A percentile compares a stretch with the other conserved stretches of the same genome.
Conservation (phyloP, 192 early-diverging fungal genomes). For the Tieghemiomyces parasiticus region DNA sequence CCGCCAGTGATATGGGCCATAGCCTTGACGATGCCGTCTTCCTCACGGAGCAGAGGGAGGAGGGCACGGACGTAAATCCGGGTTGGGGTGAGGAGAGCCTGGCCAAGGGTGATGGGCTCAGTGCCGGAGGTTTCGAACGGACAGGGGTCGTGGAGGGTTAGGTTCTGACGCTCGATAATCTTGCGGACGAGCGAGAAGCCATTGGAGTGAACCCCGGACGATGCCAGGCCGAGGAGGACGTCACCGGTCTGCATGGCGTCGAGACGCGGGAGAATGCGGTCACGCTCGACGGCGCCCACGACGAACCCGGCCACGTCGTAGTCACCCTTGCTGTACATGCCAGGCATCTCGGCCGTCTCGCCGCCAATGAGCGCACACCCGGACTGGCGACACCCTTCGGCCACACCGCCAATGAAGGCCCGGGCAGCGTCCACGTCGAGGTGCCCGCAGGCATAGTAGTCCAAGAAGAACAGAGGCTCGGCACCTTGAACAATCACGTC, state of each 20-base stretch:
- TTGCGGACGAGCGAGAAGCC: constrained; percentile 97
- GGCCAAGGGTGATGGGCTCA: constrained; percentile 39
- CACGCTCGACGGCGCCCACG: constrained; percentile 89
- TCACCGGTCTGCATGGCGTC: constrained; percentile 63
- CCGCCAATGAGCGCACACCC: constrained; percentile 95
- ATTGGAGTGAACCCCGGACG: constrained; percentile 97
- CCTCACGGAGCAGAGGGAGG: constrained; percentile 57
- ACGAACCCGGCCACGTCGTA: constrained; percentile 95
- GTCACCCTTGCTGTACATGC: constrained; percentile 73
- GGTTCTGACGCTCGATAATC: constrained; percentile 57
- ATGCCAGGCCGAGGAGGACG: constrained; percentile 76
- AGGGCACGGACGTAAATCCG: constrained; percentile 91
- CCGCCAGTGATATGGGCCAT: constrained; percentile 99
- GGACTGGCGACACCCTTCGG: constrained; percentile 76
- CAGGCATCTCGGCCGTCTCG: constrained; percentile 99
- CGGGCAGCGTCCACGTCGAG: constrained; percentile 83
- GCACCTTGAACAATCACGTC: constrained; percentile 98
- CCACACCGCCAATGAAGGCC: constrained; percentile 87
- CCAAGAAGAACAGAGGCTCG: constrained; percentile 96
- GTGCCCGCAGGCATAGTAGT: constrained; percentile 94
- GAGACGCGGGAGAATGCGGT: constrained; percentile 71
- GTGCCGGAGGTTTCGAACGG: constrained; percentile 51
- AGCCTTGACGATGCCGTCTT: constrained; percentile 82
- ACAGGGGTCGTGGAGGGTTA: constrained; percentile 60
- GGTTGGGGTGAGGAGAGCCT: constrained; percentile 83